Evolutionary conservation across 208 protist genomes (phyloP).

Genomic region (Leishmania turanica): DNA sequence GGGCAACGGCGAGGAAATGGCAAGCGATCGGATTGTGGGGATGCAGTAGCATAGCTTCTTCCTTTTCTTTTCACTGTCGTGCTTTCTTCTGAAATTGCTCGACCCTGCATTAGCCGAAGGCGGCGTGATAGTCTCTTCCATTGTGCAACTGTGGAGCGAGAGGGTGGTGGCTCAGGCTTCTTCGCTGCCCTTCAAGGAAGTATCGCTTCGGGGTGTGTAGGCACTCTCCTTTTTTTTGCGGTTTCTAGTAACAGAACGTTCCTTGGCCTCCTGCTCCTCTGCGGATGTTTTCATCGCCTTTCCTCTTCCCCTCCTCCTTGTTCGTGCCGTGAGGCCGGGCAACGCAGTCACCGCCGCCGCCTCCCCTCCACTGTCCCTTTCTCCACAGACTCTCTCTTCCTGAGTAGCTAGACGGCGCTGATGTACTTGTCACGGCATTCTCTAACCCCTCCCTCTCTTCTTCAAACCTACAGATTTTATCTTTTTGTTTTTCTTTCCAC

Average conservation of each 20-base stretch:
- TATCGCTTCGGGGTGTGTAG: not conserved
- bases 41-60: not conserved
- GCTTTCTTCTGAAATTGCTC: not conserved
- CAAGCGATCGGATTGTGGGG: not conserved
- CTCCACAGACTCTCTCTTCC: not conserved
- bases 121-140: not conserved
- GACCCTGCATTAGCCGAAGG: not conserved
- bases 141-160: not conserved
- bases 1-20: not conserved
- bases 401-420: not conserved
- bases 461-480: not conserved
- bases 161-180: not conserved
- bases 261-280: not conserved
- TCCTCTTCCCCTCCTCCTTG: not conserved
- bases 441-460: not conserved
- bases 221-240: not conserved
- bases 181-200: not conserved
- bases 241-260: constrained; percentile 7
- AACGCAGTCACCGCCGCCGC: too few relatives aligned
- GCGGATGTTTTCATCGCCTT: not conserved
- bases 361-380: not conserved
- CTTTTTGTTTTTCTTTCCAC: not conserved
- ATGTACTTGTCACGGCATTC: not conserved
- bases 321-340: not conserved
- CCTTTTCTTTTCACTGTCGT: constrained; percentile 3